Conservation (phyloP, 2,329 filamentous ascomycete genomes). For the Penicillium sp. region DNA sequence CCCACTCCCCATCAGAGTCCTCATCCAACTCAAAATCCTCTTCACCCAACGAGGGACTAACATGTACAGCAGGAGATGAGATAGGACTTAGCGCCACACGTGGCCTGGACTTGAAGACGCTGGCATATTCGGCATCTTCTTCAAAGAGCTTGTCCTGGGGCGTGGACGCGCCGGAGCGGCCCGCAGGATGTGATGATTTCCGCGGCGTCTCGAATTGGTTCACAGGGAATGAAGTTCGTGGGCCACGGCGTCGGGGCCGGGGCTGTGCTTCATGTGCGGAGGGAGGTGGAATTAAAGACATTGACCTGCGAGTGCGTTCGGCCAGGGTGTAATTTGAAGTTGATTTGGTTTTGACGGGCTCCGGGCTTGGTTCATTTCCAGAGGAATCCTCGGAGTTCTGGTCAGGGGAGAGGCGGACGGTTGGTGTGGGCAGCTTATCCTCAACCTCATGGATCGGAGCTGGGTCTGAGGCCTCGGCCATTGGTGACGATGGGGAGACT, state of each 20-base stretch:
- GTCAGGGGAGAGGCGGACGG: constrained; percentile 11
- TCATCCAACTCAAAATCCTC: constrained; percentile 21
- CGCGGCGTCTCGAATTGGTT: constrained; percentile 55
- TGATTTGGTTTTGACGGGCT: constrained; percentile 23
- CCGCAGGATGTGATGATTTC: constrained; percentile 23
- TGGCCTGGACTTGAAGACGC: constrained; percentile 78
- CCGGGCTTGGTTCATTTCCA: constrained; percentile 8
- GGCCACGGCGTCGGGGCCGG: constrained; percentile 25
- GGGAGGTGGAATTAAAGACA: constrained; percentile 56
- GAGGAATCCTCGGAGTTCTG: constrained; percentile 1
- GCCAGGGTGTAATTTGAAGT: constrained; percentile 49
- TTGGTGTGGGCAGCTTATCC: constrained; percentile 5
- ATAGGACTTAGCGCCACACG: constrained; percentile 72
- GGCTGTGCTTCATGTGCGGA: constrained; percentile 16
- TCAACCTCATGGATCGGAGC: not conserved
- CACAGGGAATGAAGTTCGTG: constrained; percentile 43
- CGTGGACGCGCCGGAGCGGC: constrained; percentile 40
- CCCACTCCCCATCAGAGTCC: constrained; percentile 15
- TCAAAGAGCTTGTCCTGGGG: constrained; percentile 66
- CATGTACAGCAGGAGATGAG: constrained; percentile 37
- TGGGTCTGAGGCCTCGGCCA: not conserved
- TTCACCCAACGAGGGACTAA: constrained; percentile 24
- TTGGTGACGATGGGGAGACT: not conserved
- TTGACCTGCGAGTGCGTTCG: constrained; percentile 76
- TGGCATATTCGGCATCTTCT: constrained; percentile 68